These are phyloP conservation scores for Schoenoplectus triqueter DNA, from an alignment of 202 grass and related monocot genomes.

Conservation along the genomic window DNA sequence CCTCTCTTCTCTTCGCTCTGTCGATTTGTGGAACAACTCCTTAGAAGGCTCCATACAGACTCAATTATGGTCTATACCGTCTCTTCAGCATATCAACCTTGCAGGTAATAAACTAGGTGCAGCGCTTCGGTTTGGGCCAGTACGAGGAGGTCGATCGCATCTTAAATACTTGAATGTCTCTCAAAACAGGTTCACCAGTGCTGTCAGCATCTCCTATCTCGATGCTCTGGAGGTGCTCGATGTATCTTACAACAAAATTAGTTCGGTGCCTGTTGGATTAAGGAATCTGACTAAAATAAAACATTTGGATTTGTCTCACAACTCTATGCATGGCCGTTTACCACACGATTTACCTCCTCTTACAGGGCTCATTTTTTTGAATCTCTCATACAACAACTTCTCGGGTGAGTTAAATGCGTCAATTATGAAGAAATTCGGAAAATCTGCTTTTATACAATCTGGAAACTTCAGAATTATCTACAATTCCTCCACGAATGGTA, in stretches of 20 bases:
- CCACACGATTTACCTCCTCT: slow-evolving; percentile 67
- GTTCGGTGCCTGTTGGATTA: slow-evolving; percentile 54
- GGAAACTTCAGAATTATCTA: slow-evolving; percentile 46
- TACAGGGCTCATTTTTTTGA: slow-evolving; percentile 44
- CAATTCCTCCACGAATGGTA: slow-evolving; percentile 18
- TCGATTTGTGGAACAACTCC: slow-evolving; percentile 85
- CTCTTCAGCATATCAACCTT: slow-evolving; percentile 51
- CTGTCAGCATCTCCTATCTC: slow-evolving; percentile 43
- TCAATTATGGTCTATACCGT: slow-evolving; percentile 54
- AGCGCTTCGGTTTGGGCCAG: slow-evolving; percentile 48
- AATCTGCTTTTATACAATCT: slow-evolving; percentile 60
- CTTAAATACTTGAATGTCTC: slow-evolving; percentile 63
- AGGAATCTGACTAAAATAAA: slow-evolving; percentile 35
- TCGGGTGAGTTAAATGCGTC: slow-evolving; percentile 49
- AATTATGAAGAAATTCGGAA: slow-evolving; percentile 56
- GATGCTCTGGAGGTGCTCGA: slow-evolving; percentile 54
- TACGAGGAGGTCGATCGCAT: not conserved
- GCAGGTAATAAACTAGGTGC: slow-evolving; percentile 76
- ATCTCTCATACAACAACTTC: slow-evolving; percentile 76
- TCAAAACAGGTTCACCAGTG: slow-evolving; percentile 77
- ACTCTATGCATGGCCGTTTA: slow-evolving; percentile 66
- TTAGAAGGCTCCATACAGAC: slow-evolving; percentile 68
- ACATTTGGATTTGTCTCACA: slow-evolving; percentile 63
- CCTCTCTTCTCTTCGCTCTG: slow-evolving; percentile 53
- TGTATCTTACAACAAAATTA: slow-evolving; percentile 62